phyloP scores from a whole-genome alignment of 768 basidiomycete species.

The Trametes gibbosa region DNA sequence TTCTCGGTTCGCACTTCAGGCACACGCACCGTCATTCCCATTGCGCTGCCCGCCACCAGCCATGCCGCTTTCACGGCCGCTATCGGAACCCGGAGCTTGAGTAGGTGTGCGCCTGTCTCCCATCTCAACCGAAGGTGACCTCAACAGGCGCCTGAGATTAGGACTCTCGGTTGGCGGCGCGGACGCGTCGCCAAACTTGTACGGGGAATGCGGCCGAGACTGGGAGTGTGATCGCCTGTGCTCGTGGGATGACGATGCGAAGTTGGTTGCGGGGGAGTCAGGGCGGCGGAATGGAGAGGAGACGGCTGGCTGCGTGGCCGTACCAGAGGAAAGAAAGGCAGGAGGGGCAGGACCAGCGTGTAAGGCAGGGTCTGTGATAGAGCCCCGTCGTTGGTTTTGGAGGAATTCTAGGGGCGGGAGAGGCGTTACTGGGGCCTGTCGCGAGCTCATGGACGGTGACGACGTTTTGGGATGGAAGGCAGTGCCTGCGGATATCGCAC shows the following conservation, averaged over 20 bases:
- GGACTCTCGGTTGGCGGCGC: conserved; percentile 25
- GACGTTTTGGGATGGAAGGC: conserved; percentile 27
- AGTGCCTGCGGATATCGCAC: conserved; percentile 21
- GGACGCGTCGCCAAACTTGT: conserved; percentile 69
- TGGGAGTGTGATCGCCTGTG: conserved; percentile 37
- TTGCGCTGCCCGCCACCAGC: conserved; percentile 7
- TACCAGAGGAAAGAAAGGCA: conserved; percentile 14
- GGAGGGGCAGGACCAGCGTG: conserved; percentile 46
- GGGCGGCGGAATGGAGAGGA: conserved; percentile 24
- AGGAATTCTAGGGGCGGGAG: conserved; percentile 77
- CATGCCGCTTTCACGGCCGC: conserved; percentile 5
- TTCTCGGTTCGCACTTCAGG: conserved; percentile 1
- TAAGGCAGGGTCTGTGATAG: conserved; percentile 79
- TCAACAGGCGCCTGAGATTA: conserved; percentile 31
- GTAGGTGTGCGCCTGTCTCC: conserved; percentile 17
- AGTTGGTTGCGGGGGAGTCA: conserved; percentile 22
- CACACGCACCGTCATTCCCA: conserved; percentile 17
- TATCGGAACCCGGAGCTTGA: conserved; percentile 9
- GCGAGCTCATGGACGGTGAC: conserved; percentile 31
- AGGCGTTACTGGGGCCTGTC: conserved; percentile 54
- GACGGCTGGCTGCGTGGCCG: conserved; percentile 18
- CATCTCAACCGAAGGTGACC: conserved; percentile 27
- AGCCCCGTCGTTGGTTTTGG: conserved; percentile 79
- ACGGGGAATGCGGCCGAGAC: conserved; percentile 63
- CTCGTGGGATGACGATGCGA: conserved; percentile 25